phyloP scores from a whole-genome alignment of 2,329 filamentous ascomycete species.

The Talaromyces rugulosus region DNA sequence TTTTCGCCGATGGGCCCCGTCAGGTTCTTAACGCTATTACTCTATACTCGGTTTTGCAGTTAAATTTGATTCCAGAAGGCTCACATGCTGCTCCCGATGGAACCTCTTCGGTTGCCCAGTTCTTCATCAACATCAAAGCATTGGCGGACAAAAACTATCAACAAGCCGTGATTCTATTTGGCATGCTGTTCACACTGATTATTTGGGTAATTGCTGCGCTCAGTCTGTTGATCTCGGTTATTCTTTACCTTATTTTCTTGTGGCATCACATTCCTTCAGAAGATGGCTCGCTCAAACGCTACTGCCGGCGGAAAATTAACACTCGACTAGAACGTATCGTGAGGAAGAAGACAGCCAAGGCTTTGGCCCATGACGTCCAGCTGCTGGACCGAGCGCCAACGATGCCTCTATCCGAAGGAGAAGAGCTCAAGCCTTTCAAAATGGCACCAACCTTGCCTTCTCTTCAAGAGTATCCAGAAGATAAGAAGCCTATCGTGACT shows the following conservation, averaged over 20 bases:
- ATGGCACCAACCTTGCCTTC: conserved; percentile 56
- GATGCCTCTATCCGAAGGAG: conserved; percentile 25
- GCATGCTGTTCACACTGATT: conserved; percentile 88
- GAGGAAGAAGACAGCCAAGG: conserved; percentile 80
- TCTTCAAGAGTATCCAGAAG: conserved; percentile 46
- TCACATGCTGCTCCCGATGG: conserved; percentile 51
- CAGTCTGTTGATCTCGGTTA: conserved; percentile 64
- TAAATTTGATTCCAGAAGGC: conserved; percentile 64
- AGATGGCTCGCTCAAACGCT: conserved; percentile 76
- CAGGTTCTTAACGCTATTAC: conserved; percentile 89
- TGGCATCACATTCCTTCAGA: conserved; percentile 84
- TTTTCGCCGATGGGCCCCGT: conserved; percentile 87
- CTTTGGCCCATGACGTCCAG: conserved; percentile 69
- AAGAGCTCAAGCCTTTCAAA: conserved; percentile 28
- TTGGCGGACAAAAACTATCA: conserved; percentile 70
- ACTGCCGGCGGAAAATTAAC: conserved; percentile 91
- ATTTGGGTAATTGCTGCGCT: conserved; percentile 83
- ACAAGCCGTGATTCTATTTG: conserved; percentile 76
- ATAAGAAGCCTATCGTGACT: conserved; percentile 24
- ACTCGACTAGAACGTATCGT: conserved; percentile 80
- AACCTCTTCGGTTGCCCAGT: conserved; percentile 63
- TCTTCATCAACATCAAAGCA: conserved; percentile 75
- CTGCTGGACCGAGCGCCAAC: conserved; percentile 51
- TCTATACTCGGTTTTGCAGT: conserved; percentile 75
- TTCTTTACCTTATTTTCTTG: conserved; percentile 84